Evolutionary conservation across 164 flowering plant genomes (phyloP), one percentile per base, ranked within the genome.

Genomic region (Stephania japonica): DNA sequence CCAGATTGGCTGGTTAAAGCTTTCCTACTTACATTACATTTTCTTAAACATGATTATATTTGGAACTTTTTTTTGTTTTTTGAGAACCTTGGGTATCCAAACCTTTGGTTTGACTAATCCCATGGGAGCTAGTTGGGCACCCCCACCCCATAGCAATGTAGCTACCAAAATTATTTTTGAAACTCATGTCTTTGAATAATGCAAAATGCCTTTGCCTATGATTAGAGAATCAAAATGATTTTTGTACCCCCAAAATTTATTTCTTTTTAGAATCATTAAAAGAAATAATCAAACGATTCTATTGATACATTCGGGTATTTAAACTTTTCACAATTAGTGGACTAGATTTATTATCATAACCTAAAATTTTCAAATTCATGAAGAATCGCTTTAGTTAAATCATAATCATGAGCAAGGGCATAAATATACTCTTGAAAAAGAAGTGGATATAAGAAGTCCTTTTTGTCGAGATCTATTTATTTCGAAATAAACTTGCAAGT

Each of bases 361-460:
- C 67, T 25, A 64, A 64, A 25, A 8, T 64, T 64, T 26, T 4
- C 67, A 64, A 13, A 19, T 53, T 53, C 61, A 19, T 16, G 0
- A 26, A 64, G 67, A 64, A 64, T 64, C 16, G 67, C 26, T 64
- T 5, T 67, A 67, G 19, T 67, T 67, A 67, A 41, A 41, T 5
- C 70, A 67, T 38, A 38, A 67, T 42, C 24, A 67, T 67, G 14
- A 67, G 70, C 23, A 67, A 41, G 47, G 42, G 70, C 43, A 67
- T 32, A 4, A 32, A 67, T 67, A 32, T 27, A 32, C 44, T 26
- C 42, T 0, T 32, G 43, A 67, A 67, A 67, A 32, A 67, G 43
- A 67, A 67, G 42, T 67, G 69, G 69, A 67, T 67, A 67, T 67
- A 67, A 19, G 19, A 67, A 67, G 43, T 67, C 43, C 41, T 67